phyloP scores from a whole-genome alignment of 345 rosid genomes.

The Limnanthes douglasii region DNA sequence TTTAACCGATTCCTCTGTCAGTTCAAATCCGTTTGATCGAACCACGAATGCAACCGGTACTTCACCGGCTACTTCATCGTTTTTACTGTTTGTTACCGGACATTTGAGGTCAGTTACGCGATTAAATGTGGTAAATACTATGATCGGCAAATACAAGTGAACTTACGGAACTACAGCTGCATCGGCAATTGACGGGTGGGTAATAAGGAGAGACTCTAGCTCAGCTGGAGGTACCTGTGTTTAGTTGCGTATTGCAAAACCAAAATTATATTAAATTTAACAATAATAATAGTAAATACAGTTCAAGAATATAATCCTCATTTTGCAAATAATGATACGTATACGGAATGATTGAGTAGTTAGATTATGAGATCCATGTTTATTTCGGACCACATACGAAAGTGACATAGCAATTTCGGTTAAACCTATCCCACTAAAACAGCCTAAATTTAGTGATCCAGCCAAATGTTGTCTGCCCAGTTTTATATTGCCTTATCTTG shows the following conservation, averaged over 20 bases:
- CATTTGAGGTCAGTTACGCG: neutral
- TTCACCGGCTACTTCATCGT: conserved; percentile 82
- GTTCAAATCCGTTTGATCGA: conserved; percentile 33
- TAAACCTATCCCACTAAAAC: too few relatives aligned
- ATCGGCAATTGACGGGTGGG: conserved; percentile 57
- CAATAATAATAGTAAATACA: too few relatives aligned
- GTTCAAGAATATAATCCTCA: too few relatives aligned
- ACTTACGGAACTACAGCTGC: conserved; percentile 94
- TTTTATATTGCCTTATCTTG: too few relatives aligned
- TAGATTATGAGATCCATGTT: too few relatives aligned
- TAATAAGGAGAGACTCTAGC: conserved; percentile 65
- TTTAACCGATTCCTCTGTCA: conserved; percentile 52
- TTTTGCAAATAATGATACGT: too few relatives aligned
- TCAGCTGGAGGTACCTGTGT: conserved; percentile 86
- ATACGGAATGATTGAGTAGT: too few relatives aligned
- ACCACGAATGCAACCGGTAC: conserved; percentile 93
- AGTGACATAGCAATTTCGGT: too few relatives aligned
- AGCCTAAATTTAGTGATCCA: too few relatives aligned
- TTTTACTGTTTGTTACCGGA: conserved; percentile 23
- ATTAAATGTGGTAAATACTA: neutral
- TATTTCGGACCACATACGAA: too few relatives aligned
- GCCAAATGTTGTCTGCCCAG: too few relatives aligned
- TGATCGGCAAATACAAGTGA: neutral
- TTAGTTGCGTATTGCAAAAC: neutral
- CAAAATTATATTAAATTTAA: neutral